Base-by-base conservation (phyloP, 2,329 filamentous ascomycete genomes). In the Alternaria ventricosa region DNA sequence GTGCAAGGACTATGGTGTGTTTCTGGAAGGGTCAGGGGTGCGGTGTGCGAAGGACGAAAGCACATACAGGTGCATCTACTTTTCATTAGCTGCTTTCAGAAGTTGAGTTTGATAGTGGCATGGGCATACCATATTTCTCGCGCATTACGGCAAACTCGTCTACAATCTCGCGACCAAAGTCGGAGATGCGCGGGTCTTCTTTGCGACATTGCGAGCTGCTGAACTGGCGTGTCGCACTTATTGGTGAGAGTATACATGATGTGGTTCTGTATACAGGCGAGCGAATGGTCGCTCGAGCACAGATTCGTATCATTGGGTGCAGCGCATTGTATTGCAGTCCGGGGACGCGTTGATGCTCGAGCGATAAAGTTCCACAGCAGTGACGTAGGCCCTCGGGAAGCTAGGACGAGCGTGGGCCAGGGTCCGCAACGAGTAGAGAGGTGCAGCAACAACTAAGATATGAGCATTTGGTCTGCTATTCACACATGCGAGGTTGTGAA, bases 81-180 rank as follows among this genome's bases (percentile, higher is more conserved):
- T 4, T 6, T n/a, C 27, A 53, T 78, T 30, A 79, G 60, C 45
- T 28, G 15, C 11, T 54, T 10, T 3, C 23, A 6, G 18, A 5
- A 25, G 10, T 20, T n/a, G 27, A 20, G 2, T 18, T 7, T 23
- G 11, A 15, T 23, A 3, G 7, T 22, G 23, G 25, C 18, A 15
- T 18, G 4, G 0, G 25, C n/a, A 15, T 75, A 87, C 87, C 79
- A 75, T 92, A 92, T 60, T 83, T 79, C 13, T 86, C 82, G 51
- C 86, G 83, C 54, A 91, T 81, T 7, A 82, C 80, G 6, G 89
- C 88, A 76, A 87, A 91, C 69, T 90, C 86, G 76, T 90, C 87
- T 67, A 84, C 80, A 67, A 90, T 88, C 50, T 76, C 72, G 53
- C 82, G 82, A 23, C 86, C 87, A 45, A 87, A 73, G 54, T 85